Conservation (phyloP, 208 protist species). For the Leishmania tarentolae region DNA sequence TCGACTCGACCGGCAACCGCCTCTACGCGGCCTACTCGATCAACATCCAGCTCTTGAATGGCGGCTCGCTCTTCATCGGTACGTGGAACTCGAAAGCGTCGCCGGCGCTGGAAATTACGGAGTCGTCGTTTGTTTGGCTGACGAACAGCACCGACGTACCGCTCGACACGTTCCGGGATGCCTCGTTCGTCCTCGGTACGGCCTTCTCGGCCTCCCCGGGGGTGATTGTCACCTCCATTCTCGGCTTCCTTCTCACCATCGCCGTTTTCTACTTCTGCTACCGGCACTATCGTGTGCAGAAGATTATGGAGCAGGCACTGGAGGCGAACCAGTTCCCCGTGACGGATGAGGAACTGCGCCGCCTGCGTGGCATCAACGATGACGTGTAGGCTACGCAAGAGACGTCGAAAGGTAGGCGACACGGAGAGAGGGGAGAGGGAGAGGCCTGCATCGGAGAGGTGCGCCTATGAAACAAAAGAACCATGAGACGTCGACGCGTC, state of each 20-base stretch:
- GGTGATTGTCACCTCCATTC: conserved; percentile 76
- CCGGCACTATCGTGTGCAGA: conserved; percentile 83
- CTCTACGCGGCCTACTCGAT: conserved; percentile 58
- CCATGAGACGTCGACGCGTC: neutral
- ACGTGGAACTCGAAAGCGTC: conserved; percentile 50
- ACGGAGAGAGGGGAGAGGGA: neutral
- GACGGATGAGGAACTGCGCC: conserved; percentile 78
- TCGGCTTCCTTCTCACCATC: conserved; percentile 83
- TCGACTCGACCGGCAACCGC: conserved; percentile 73
- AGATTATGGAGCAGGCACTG: conserved; percentile 76
- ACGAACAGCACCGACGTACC: conserved; percentile 62
- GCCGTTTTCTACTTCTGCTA: conserved; percentile 87
- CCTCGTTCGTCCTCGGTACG: conserved; percentile 74
- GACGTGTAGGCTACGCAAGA: conserved; percentile 27
- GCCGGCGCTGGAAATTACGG: conserved; percentile 37
- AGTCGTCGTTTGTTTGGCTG: conserved; percentile 59
- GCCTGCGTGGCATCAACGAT: conserved; percentile 44
- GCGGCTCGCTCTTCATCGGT: conserved; percentile 50
- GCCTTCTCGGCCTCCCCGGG: conserved; percentile 73
- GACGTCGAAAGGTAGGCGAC: neutral
- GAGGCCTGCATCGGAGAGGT: neutral
- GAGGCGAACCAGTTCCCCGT: conserved; percentile 68
- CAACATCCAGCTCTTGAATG: conserved; percentile 66
- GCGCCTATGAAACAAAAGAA: neutral
- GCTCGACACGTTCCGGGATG: conserved; percentile 81